Percentiles rank a stretch among this genome's conserved stretches.
Evolutionary conservation across 192 early-diverging fungal genomes (phyloP).

Genomic region (Umbelopsis sp.): DNA sequence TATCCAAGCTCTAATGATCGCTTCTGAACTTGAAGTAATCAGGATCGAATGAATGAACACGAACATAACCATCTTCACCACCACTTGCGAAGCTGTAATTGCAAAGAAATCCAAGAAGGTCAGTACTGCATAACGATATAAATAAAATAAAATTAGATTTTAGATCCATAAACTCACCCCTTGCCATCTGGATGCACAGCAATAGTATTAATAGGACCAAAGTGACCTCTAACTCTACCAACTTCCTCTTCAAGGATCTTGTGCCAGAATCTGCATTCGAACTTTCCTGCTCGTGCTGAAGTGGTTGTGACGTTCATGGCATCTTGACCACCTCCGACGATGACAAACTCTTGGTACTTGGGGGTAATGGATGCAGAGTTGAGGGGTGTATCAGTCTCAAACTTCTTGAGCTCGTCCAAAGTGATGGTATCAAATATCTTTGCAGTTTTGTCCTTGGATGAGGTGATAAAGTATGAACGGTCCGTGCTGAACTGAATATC

Average conservation of each 20-base stretch:
- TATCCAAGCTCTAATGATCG: constrained; percentile 48
- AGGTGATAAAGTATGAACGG: constrained; percentile 92
- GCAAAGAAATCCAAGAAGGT: not conserved
- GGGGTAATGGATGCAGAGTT: constrained; percentile 95
- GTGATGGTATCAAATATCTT: constrained; percentile 87
- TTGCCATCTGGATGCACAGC: constrained; percentile 95
- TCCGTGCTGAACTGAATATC: constrained; percentile 94
- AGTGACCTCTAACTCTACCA: constrained; percentile 96
- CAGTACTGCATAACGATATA: not conserved
- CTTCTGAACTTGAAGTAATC: constrained; percentile 96
- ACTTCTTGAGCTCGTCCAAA: constrained; percentile 83
- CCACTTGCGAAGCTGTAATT: constrained; percentile 83
- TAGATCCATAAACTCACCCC: constrained; percentile 44
- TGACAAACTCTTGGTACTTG: constrained; percentile 74
- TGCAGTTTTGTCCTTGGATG: constrained; percentile 93
- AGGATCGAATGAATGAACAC: constrained; percentile 93
- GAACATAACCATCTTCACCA: constrained; percentile 98
- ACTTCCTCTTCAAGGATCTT: constrained; percentile 96
- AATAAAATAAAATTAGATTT: too few species aligned
- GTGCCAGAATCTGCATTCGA: constrained; percentile 98
- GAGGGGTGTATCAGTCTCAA: constrained; percentile 82
- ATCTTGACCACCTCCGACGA: constrained; percentile 97
- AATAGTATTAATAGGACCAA: constrained; percentile 99
- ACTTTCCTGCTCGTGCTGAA: constrained; percentile 88
- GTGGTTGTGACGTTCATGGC: constrained; percentile 97